Conservation (phyloP, 2,329 filamentous ascomycete genomes). For the Chaetothyriales sp. region DNA sequence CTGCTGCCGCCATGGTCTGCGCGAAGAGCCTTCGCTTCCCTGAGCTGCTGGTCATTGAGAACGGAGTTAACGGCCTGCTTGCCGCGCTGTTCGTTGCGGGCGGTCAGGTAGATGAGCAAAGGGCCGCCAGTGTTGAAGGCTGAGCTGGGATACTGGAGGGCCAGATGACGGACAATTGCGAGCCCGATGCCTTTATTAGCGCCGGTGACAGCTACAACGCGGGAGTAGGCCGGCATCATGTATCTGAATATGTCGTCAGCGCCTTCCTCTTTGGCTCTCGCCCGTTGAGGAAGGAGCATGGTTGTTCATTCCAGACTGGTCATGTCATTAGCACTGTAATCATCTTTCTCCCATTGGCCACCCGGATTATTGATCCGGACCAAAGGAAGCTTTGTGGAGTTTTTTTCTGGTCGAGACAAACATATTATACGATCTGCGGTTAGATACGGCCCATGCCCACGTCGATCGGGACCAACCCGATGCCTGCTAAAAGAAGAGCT, state of each 20-base stretch:
- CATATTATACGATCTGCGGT: background rate
- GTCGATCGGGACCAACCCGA: too few species aligned
- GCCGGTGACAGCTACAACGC: conserved; percentile 39
- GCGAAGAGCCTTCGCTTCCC: conserved; percentile 31
- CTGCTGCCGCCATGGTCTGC: too few species aligned
- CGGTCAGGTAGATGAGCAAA: conserved; percentile 39
- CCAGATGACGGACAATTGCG: conserved; percentile 38
- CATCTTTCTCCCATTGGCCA: background rate
- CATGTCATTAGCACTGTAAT: background rate
- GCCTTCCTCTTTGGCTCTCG: too few species aligned
- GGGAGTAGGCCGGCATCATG: conserved; percentile 18
- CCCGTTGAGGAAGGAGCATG: too few species aligned
- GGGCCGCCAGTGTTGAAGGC: conserved; percentile 32
- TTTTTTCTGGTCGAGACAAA: background rate
- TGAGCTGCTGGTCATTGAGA: conserved; percentile 30
- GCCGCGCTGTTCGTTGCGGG: conserved; percentile 34
- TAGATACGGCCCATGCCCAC: too few species aligned
- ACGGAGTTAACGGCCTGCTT: conserved; percentile 33
- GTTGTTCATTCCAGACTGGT: too few species aligned
- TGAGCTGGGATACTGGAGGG: conserved; percentile 38
- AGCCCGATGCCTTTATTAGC: conserved; percentile 37
- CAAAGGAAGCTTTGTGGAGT: background rate
- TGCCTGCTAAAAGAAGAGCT: background rate
- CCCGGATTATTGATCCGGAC: background rate
- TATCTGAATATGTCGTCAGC: too few species aligned